Evolutionary conservation across 257 asterid genomes (phyloP), one percentile per base, ranked within the genome.

Genomic region (Solanum sejunctum): DNA sequence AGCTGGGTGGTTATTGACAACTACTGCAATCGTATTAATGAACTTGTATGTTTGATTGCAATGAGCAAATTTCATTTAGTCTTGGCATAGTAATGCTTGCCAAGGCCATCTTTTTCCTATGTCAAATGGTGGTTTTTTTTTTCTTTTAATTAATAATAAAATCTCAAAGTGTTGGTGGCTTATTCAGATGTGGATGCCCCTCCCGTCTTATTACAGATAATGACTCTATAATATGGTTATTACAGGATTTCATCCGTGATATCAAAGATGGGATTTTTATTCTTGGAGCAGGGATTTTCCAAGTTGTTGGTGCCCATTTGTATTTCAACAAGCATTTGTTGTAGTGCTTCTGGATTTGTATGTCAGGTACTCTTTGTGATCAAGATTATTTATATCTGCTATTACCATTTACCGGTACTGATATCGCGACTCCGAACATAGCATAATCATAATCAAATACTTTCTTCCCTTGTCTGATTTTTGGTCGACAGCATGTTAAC

Each of bases 321-420:
- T 85, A 85, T 97, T 51, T 88, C 93, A 7, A 86, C 93, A 86
- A 94, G 98, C 91, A 87, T 95, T 80, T 89, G 91, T 87, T 97
- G 99, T 91, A 97, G 99, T 83, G 98, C 89, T 85, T 95, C 97
- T 79, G 99, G 99, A 75, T 97, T 97, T 81, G 84, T 97, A 81
- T 91, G 89, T 85, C 99, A 95, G 98, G 99, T 97, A 88, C 67
- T 54, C 58, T 45, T 26, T 84, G 56, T 52, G 32, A 26, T 77
- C 32, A 47, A 54, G 63, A 60, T 52, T 21, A 49, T 78, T 82
- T 43, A 52, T 36, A 18, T 28, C 70, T 36, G 81, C 73, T 41
- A 39, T 57, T 71, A 32, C 66, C 79, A 55, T 56, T 67, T 69
- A 52, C 41, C 9, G 58, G 32, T 21, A 23, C 12, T 54, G 47